phyloP scores from a whole-genome alignment of 1,284 basidiomycete species.

The Ustanciosporium gigantosporum region DNA sequence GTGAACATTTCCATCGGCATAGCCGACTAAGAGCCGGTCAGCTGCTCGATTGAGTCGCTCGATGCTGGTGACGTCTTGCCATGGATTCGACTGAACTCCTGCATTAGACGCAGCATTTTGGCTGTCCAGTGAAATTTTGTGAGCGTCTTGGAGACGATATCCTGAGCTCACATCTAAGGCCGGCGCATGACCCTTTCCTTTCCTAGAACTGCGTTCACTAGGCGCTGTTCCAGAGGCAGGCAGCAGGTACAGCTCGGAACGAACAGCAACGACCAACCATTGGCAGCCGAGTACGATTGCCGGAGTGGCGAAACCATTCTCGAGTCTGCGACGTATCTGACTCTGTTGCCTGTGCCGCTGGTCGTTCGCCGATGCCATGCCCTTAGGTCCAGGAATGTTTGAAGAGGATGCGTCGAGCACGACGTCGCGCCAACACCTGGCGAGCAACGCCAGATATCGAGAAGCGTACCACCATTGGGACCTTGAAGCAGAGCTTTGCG shows the following conservation, averaged over 20 bases:
- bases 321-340: not conserved
- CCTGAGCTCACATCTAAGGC: too few species aligned
- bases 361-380: too few species aligned
- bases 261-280: slow-evolving; percentile 10
- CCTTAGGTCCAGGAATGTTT: not conserved
- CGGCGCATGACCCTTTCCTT: too few species aligned
- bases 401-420: not conserved
- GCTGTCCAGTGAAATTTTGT: slow-evolving; percentile 4
- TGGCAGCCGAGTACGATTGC: slow-evolving; percentile 2
- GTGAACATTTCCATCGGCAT: slow-evolving; percentile 17
- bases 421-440: slow-evolving; percentile 1
- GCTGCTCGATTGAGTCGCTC: slow-evolving; percentile 2
- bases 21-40: slow-evolving; percentile 10
- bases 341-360: too few species aligned
- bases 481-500: not conserved
- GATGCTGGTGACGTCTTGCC: slow-evolving; percentile 23
- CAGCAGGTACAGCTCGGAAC: slow-evolving; percentile 11
- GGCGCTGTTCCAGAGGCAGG: not conserved
- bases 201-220: too few species aligned
- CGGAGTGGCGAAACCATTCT: slow-evolving; percentile 16
- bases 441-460: not conserved
- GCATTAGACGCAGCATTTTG: not conserved
- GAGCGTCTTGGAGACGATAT: not conserved
- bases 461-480: slow-evolving; percentile 10
- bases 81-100: slow-evolving; percentile 6